phyloP scores from a whole-genome alignment of 768 basidiomycete genomes.

The Amanita rimosa region DNA sequence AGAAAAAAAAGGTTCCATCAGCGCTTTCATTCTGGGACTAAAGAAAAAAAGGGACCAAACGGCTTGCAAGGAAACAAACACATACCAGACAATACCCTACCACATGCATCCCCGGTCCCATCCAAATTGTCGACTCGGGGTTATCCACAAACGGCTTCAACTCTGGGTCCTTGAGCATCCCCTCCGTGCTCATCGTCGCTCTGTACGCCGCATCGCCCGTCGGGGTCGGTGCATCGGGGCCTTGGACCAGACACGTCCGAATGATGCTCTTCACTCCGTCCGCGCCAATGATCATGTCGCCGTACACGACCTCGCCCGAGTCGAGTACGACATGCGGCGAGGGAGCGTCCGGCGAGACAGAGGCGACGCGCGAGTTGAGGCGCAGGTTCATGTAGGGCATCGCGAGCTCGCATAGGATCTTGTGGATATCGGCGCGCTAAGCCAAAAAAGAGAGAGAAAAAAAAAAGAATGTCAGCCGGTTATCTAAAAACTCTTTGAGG shows the following conservation, averaged over 20 bases:
- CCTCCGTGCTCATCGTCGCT: constrained; percentile 33
- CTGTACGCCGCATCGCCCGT: constrained; percentile 61
- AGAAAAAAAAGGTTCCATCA: no score
- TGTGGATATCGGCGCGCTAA: constrained; percentile 40
- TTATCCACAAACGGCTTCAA: constrained; percentile 37
- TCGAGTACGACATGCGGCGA: constrained; percentile 24
- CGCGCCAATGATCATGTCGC: constrained; percentile 36
- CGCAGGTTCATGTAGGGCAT: constrained; percentile 24
- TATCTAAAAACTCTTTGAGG: no score
- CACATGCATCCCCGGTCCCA: constrained; percentile 35
- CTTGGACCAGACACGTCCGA: constrained; percentile 38
- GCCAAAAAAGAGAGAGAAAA: constrained; percentile 12
- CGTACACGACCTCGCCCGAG: constrained; percentile 28
- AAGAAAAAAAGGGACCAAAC: no score
- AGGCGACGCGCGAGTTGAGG: constrained; percentile 22
- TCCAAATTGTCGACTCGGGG: constrained; percentile 47
- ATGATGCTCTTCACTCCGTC: constrained; percentile 40
- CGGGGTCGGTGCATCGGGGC: constrained; percentile 29
- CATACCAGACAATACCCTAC: constrained; percentile 27
- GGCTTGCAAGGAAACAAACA: constrained; percentile 2
- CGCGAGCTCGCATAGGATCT: constrained; percentile 23
- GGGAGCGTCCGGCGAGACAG: constrained; percentile 10
- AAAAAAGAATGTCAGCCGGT: neutral
- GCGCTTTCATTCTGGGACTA: no score
- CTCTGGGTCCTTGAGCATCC: constrained; percentile 39